phyloP scores from a whole-genome alignment of 202 grass and related monocot species.

The Dendrocalamus latiflorus region DNA sequence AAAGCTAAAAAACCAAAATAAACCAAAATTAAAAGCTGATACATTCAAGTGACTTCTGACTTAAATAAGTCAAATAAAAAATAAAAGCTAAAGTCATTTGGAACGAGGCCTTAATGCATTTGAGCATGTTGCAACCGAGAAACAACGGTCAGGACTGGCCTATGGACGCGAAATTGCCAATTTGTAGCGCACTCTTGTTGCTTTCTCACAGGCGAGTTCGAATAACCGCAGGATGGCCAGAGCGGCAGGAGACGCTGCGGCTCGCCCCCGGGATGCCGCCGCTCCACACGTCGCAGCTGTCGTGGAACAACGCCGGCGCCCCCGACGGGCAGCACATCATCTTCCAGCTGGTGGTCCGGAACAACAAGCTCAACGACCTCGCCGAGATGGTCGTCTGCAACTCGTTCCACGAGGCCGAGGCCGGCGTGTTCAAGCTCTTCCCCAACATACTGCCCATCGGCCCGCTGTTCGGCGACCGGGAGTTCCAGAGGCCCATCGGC shows the following conservation, averaged over 20 bases:
- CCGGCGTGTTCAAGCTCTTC: constrained; percentile 20
- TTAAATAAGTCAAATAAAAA: too few relatives aligned
- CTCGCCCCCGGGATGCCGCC: constrained; percentile 41
- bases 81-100: too few relatives aligned
- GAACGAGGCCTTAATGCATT: too few relatives aligned
- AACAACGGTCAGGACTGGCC: background rate
- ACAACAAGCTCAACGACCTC: constrained; percentile 19
- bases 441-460: constrained; percentile 48
- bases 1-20: too few relatives aligned
- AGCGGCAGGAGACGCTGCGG: constrained; percentile 40
- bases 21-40: too few relatives aligned
- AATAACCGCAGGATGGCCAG: constrained; percentile 38
- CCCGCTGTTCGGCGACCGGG: constrained; percentile 30
- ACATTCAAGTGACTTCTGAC: too few relatives aligned
- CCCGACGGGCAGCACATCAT: constrained; percentile 39
- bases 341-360: constrained; percentile 34
- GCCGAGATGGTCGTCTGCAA: constrained; percentile 49
- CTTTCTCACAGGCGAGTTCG: background rate
- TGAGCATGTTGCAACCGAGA: background rate
- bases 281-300: constrained; percentile 39
- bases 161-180: too few relatives aligned
- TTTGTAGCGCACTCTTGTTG: background rate
- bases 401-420: constrained; percentile 58
- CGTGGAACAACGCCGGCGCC: constrained; percentile 60
- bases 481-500: constrained; percentile 23